Evolutionary conservation across 306 rosid genomes (phyloP).

Genomic region (Rubus parviflorus): DNA sequence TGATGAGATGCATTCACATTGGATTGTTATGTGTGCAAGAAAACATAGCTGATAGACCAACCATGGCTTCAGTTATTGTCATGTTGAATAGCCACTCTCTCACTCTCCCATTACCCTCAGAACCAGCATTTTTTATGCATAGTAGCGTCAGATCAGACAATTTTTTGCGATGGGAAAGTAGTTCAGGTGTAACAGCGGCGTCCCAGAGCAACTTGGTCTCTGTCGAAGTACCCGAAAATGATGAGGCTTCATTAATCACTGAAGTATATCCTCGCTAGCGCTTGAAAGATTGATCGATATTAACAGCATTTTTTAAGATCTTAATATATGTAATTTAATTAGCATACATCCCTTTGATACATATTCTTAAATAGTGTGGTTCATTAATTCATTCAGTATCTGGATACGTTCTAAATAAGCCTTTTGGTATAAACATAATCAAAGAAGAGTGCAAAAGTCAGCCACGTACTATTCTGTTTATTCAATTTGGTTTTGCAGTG

Average conservation of each 20-base stretch:
- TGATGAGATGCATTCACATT: conserved; percentile 14
- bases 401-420: too few relatives aligned
- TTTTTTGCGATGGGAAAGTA: background rate
- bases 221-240: background rate
- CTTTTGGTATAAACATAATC: background rate
- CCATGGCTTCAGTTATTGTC: background rate
- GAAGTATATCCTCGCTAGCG: background rate
- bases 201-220: background rate
- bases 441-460: background rate
- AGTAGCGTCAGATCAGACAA: background rate
- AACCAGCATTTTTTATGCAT: too few relatives aligned
- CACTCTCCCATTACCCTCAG: conserved; percentile 4
- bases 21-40: conserved; percentile 6
- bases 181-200: background rate
- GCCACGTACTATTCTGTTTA: background rate
- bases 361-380: background rate
- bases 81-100: background rate
- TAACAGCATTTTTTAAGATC: background rate
- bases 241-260: background rate
- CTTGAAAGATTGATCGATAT: background rate
- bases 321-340: background rate
- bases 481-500: background rate
- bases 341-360: background rate
- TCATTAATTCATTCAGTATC: background rate
- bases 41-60: background rate